Percentiles rank a stretch among this genome's conserved stretches.
These are phyloP conservation scores for Cladosporium cucumerinum DNA, from an alignment of 2,329 filamentous ascomycete species.

Conservation along the genomic window DNA sequence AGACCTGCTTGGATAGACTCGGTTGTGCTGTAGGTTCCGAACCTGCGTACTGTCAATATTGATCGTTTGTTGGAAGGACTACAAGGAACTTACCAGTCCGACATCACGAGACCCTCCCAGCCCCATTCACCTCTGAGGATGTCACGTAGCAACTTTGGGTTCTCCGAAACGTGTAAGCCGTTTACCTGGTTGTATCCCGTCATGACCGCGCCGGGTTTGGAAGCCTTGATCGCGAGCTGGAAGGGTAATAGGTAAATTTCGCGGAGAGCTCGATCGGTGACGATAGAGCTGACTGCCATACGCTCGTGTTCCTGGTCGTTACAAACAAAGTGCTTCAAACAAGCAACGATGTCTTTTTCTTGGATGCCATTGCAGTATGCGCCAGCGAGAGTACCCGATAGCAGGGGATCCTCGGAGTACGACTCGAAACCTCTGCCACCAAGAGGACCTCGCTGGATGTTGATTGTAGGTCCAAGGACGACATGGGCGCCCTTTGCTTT, in stretches of 20 bases:
- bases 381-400: constrained; percentile 70
- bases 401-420: constrained; percentile 75
- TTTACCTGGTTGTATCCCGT: constrained; percentile 73
- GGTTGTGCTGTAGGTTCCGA: constrained; percentile 67
- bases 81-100: constrained; percentile 65
- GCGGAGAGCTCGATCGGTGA: constrained; percentile 62
- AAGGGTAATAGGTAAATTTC: constrained; percentile 74
- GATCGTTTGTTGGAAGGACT: not conserved
- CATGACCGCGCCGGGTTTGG: constrained; percentile 53
- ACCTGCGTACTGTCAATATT: constrained; percentile 23
- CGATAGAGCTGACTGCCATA: constrained; percentile 60
- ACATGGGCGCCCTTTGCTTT: constrained; percentile 31
- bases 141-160: constrained; percentile 62
- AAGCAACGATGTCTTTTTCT: constrained; percentile 69
- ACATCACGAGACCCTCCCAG: constrained; percentile 56
- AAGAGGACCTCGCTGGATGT: constrained; percentile 25
- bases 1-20: constrained; percentile 67
- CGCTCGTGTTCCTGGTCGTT: constrained; percentile 71
- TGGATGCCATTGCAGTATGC: constrained; percentile 62
- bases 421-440: constrained; percentile 87
- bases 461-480: constrained; percentile 30
- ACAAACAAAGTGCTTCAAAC: constrained; percentile 74
- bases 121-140: constrained; percentile 70
- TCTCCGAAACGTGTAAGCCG: constrained; percentile 64
- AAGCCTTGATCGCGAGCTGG: constrained; percentile 58